Conservation (phyloP, 768 basidiomycete species). For the Obba rivulosa region DNA sequence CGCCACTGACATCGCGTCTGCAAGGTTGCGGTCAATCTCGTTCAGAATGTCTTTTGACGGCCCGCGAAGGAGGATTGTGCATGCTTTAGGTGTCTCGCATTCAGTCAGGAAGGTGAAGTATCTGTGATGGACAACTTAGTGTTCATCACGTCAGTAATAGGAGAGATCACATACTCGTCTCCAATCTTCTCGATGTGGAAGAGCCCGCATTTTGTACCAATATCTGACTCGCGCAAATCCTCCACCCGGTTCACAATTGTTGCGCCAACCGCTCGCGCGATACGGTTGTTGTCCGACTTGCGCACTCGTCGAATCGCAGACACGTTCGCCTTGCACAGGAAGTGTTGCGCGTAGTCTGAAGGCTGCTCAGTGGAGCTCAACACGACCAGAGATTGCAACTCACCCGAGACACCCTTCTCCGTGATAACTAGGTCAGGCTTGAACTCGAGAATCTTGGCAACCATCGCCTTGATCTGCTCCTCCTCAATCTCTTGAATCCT, state of each 20-base stretch:
- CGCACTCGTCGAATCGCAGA: constrained; percentile 96
- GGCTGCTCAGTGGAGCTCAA: background rate
- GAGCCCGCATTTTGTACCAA: constrained; percentile 92
- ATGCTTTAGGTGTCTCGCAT: constrained; percentile 88
- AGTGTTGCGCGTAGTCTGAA: constrained; percentile 87
- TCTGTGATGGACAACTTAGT: constrained; percentile 31
- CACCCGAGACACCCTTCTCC: constrained; percentile 96
- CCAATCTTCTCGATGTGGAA: constrained; percentile 97
- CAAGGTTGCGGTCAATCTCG: constrained; percentile 96
- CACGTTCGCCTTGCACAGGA: constrained; percentile 81
- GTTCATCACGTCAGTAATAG: background rate
- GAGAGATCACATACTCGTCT: constrained; percentile 59
- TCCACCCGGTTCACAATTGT: constrained; percentile 97
- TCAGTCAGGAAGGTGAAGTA: constrained; percentile 98
- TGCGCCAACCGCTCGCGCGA: constrained; percentile 91
- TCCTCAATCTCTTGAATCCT: constrained; percentile 93
- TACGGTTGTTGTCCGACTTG: constrained; percentile 98
- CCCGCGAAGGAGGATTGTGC: constrained; percentile 95
- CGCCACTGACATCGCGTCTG: constrained; percentile 96
- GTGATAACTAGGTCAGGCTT: constrained; percentile 94
- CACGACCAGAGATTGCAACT: constrained; percentile 18
- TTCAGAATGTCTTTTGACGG: constrained; percentile 98
- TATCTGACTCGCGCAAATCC: constrained; percentile 86
- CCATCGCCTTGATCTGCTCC: constrained; percentile 88
- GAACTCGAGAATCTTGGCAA: constrained; percentile 82